phyloP scores from a whole-genome alignment of 352 stramenopile genomes.

The Pythium periplocum region DNA sequence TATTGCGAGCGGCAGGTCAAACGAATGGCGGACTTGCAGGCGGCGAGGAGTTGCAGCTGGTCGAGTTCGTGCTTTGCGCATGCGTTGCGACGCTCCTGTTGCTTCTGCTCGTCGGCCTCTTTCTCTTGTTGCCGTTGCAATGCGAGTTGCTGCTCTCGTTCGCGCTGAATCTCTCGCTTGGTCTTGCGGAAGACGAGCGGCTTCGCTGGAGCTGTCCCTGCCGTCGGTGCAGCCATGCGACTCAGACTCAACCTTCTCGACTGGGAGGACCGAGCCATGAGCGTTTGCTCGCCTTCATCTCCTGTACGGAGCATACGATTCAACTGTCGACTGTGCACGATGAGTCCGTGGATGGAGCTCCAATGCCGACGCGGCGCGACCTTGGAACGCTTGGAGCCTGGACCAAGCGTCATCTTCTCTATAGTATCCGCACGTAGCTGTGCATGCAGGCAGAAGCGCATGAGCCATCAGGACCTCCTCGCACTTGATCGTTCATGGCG shows the following conservation, averaged over 20 bases:
- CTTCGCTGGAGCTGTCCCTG: conserved; percentile 3
- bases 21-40: conserved; percentile 7
- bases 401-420: conserved; percentile 2
- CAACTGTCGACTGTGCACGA: conserved; percentile 17
- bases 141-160: conserved; percentile 7
- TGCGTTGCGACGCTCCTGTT: too few species aligned
- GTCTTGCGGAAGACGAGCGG: conserved; percentile 21
- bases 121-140: too few species aligned
- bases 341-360: conserved; percentile 14
- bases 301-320: conserved; percentile 7
- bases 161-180: conserved; percentile 22
- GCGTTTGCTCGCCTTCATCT: too few species aligned
- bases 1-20: not conserved
- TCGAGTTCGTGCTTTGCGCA: too few species aligned
- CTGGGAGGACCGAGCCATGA: too few species aligned
- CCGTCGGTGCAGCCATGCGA: too few species aligned
- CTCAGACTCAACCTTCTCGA: too few species aligned
- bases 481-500: too few species aligned
- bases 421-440: too few species aligned
- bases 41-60: not conserved
- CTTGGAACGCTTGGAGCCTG: conserved; percentile 10
- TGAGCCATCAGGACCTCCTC: too few species aligned
- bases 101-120: too few species aligned
- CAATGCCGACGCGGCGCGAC: conserved; percentile 14
- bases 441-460: too few species aligned